Evolutionary conservation across 345 rosid genomes (phyloP).

Genomic region (Eucalyptus cladocalyx): DNA sequence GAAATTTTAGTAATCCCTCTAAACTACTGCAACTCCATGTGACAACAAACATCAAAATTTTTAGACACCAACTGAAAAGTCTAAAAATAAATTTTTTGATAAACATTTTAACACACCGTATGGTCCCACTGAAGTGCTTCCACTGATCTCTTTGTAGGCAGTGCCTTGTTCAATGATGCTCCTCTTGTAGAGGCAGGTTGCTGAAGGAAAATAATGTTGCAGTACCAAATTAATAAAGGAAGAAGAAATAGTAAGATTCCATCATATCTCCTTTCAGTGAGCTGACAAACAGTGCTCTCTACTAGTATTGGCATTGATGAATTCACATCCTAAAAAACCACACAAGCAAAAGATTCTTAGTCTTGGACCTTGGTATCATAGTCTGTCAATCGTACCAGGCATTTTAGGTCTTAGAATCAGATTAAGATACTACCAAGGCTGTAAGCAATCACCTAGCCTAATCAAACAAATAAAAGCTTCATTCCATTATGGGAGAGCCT

Average conservation of each 20-base stretch:
- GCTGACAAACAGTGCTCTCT: background rate
- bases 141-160: background rate
- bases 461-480: background rate
- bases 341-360: background rate
- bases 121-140: background rate
- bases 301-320: background rate
- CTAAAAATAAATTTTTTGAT: background rate
- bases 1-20: background rate
- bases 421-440: background rate
- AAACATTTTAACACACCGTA: background rate
- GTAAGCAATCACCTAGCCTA: background rate
- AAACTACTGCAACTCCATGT: background rate
- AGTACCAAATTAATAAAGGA: background rate
- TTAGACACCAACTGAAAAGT: background rate
- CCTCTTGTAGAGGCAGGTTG: conserved; percentile 7
- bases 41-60: background rate
- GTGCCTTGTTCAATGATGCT: background rate
- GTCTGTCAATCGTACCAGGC: background rate
- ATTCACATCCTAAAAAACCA: background rate
- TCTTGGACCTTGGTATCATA: background rate
- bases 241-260: background rate
- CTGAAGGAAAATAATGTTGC: background rate
- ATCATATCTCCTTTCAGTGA: background rate
- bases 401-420: background rate
- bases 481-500: background rate